Conservation (phyloP, 2,329 filamentous ascomycete genomes). For the Macrophomina phaseolina region DNA sequence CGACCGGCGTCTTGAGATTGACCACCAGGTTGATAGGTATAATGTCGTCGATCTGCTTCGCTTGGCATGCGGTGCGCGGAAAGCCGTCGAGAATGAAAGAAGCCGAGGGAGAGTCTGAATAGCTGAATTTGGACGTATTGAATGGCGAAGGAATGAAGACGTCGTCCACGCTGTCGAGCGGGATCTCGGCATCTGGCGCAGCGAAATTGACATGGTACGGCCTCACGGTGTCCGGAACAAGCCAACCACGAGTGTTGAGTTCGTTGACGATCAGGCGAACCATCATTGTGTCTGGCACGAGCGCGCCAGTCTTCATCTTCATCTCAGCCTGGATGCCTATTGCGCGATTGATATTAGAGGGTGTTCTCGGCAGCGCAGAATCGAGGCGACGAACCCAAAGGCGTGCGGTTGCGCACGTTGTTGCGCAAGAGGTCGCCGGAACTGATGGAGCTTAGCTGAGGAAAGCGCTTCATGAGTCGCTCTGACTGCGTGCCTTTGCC, state of each 20-base stretch:
- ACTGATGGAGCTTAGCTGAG: constrained; percentile 87
- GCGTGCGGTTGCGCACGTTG: constrained; percentile 88
- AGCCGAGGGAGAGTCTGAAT: constrained; percentile 72
- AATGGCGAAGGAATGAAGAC: constrained; percentile 50
- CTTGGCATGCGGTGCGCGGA: constrained; percentile 84
- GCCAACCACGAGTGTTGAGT: constrained; percentile 84
- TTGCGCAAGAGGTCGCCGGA: constrained; percentile 90
- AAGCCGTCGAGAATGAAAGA: constrained; percentile 98
- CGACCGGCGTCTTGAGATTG: constrained; percentile 81
- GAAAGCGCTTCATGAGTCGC: constrained; percentile 82
- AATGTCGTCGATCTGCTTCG: constrained; percentile 74
- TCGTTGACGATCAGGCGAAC: constrained; percentile 91
- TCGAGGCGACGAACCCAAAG: constrained; percentile 68
- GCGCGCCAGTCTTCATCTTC: constrained; percentile 82
- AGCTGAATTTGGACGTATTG: constrained; percentile 47
- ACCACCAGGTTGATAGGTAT: constrained; percentile 96
- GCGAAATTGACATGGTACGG: constrained; percentile 53
- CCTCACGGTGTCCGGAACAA: constrained; percentile 58
- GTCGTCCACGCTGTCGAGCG: constrained; percentile 44
- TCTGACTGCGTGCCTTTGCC: constrained; percentile 97
- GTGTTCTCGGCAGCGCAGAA: background rate
- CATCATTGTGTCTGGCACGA: constrained; percentile 93
- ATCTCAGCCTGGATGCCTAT: constrained; percentile 87
- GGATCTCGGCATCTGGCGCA: constrained; percentile 34
- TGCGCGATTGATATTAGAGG: constrained; percentile 10